A percentile compares a stretch with the other conserved stretches of the same genome.
Evolutionary conservation across 2,329 filamentous ascomycete species (phyloP).

Genomic region (Sporothrix schenckii): DNA sequence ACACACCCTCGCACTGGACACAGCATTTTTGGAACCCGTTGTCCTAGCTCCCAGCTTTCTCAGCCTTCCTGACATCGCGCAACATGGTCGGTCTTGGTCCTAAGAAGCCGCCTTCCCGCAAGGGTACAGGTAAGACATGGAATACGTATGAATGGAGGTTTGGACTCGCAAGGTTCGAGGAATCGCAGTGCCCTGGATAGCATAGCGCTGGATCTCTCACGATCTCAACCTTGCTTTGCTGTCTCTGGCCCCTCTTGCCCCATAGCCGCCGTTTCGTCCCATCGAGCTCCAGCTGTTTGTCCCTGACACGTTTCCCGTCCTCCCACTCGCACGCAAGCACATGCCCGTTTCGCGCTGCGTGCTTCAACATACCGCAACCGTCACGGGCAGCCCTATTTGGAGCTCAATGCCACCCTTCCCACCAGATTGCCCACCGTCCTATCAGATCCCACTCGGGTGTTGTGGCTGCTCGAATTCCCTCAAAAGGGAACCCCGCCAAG

Average conservation of each 20-base stretch:
- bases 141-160: neutral
- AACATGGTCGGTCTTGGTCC: slow-evolving; percentile 67
- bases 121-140: slow-evolving; percentile 44
- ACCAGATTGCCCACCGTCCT: slow-evolving; percentile 1
- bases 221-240: neutral
- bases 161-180: neutral
- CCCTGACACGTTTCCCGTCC: neutral
- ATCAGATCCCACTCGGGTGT: neutral
- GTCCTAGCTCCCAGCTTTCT: slow-evolving; percentile 9
- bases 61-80: slow-evolving; percentile 27
- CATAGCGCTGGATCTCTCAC: neutral
- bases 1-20: neutral
- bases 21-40: slow-evolving; percentile 11
- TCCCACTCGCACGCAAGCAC: slow-evolving; percentile 13
- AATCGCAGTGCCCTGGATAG: neutral
- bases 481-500: neutral
- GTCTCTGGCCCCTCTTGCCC: neutral
- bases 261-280: neutral
- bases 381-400: neutral
- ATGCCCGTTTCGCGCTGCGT: slow-evolving; percentile 6
- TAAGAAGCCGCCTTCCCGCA: slow-evolving; percentile 65
- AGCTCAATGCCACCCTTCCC: neutral
- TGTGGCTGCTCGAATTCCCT: neutral
- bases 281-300: neutral
- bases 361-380: slow-evolving; percentile 18